Base-by-base conservation (phyloP, 345 rosid genomes). In the Sisymbrium irio region DNA sequence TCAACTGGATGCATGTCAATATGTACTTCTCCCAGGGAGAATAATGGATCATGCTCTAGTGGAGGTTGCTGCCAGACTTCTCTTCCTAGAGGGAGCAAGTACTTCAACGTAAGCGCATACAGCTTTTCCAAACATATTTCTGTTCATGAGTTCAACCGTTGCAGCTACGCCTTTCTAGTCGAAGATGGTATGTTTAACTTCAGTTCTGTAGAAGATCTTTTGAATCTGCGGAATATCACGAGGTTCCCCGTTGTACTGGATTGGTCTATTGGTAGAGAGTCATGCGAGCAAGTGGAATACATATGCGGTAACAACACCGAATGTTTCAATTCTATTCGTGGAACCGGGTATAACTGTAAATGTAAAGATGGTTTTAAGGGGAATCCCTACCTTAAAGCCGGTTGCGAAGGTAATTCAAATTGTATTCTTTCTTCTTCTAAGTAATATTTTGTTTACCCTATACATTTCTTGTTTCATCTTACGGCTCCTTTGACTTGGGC, bases 271-370 rank as follows among this genome's bases (percentile, higher is more conserved):
- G 19, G 12, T n/a, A 12, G 6, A n/a, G 3, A 54, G 60, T 28
- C 19, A 28, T 54, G 9, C 71, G 5, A 0, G n/a, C n/a, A n/a
- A n/a, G n/a, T n/a, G n/a, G n/a, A n/a, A n/a, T n/a, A n/a, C n/a
- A n/a, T n/a, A n/a, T n/a, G n/a, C n/a, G n/a, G n/a, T n/a, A n/a
- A n/a, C n/a, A n/a, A n/a, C n/a, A n/a, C n/a, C n/a, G n/a, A n/a
- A n/a, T n/a, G 83, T 18, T 11, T 22, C 2, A 1, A 59, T 28
- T 50, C 65, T 0, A 5, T 12, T 40, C 22, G 28, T 20, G 30
- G 15, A 18, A 15, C 7, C 0, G 82, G 86, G 0, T 81, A 73
- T 39, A 65, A 1, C 14, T 86, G 86, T 77, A 32, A 3, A 13
- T 86, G 85, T 62, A 0, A 0, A 0, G 0, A 42, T 4, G 85